Evolutionary conservation across 805 yeast species (phyloP), one percentile per base, ranked within the genome.

Genomic region (Wickerhamiella dianesei): DNA sequence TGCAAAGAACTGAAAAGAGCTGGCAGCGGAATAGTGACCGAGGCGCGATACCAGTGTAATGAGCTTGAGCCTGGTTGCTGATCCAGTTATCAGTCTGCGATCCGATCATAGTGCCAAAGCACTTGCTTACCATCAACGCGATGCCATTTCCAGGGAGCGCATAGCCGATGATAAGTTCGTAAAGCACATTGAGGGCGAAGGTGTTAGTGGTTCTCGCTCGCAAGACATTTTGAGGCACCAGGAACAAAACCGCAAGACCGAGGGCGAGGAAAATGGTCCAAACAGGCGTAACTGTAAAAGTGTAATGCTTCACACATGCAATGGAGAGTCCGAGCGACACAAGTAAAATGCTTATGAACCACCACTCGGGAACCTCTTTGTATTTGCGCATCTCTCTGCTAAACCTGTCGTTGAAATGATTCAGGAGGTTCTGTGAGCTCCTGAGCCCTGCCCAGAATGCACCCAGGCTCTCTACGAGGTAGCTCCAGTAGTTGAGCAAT

Each of bases 361-460:
- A 78, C 79, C 79, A 77, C 50, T 76, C 80, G 2, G 89, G 88
- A 29, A 77, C 82, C 52, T 79, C 84, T 37, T 70, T 71, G 60
- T 81, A 80, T 20, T 61, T 60, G 8, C 71, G 53, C 80, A 77
- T 76, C 72, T 76, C 76, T 43, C 64, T 65, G 48, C 78, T 70
- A 54, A 75, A 80, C 2, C 80, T 76, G 55, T 78, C 82, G 14
- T 70, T 56, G 50, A 53, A 60, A 13, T 50, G 56, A 4, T 44
- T 40, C 8, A 50, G 47, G 13, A 44, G 37, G 17, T 16, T 35
- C 21, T 21, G 9, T 19, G 37, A 21, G n/a, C 43, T 32, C 21
- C 39, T 37, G 73, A 76, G 22, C 8, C 41, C 41, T 8, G n/a
- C 25, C 21, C 21, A 19, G 41, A 39, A 39, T 5, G 20, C 41